A percentile compares a stretch with the other conserved stretches of the same genome.
Evolutionary conservation across 192 early-diverging fungal genomes (phyloP).

Genomic region (Backusella liffmaniae): DNA sequence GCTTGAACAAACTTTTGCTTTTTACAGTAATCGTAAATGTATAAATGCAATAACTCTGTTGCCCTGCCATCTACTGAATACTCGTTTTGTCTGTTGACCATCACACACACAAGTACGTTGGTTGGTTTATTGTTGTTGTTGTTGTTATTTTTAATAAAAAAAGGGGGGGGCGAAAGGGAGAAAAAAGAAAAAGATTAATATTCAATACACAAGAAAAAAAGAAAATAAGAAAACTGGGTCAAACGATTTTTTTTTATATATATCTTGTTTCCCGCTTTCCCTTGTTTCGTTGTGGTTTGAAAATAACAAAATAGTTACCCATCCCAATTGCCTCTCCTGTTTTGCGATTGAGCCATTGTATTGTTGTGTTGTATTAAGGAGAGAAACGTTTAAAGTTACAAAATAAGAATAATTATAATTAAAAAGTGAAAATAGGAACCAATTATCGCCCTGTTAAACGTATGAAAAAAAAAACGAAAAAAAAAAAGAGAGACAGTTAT

Average conservation of each 20-base stretch:
- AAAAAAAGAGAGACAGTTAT: not conserved
- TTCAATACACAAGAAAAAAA: not conserved
- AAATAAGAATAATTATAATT: not conserved
- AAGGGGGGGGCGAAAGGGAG: not conserved
- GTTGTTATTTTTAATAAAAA: not conserved
- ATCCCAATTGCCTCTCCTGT: slow-evolving; percentile 36
- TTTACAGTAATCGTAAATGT: slow-evolving; percentile 64
- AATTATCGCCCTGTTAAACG: not conserved
- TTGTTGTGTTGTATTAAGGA: not conserved
- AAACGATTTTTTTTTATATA: not conserved
- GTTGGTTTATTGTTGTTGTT: not conserved
- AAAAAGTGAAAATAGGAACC: not conserved
- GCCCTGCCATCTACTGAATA: slow-evolving; percentile 22
- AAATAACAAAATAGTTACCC: slow-evolving; percentile 18
- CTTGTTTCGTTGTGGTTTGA: not conserved
- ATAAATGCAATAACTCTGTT: slow-evolving; percentile 44
- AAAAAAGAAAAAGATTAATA: not conserved
- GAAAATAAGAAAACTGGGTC: not conserved
- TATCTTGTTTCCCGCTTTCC: not conserved
- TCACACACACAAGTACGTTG: not conserved
- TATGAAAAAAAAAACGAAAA: not conserved
- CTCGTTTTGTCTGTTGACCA: slow-evolving; percentile 16
- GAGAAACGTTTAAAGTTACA: not conserved
- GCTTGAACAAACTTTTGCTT: slow-evolving; percentile 56
- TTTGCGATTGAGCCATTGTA: slow-evolving; percentile 28